These are phyloP conservation scores for Hypomyces rosellus DNA, from an alignment of 2,329 filamentous ascomycete genomes.

Conservation along the genomic window DNA sequence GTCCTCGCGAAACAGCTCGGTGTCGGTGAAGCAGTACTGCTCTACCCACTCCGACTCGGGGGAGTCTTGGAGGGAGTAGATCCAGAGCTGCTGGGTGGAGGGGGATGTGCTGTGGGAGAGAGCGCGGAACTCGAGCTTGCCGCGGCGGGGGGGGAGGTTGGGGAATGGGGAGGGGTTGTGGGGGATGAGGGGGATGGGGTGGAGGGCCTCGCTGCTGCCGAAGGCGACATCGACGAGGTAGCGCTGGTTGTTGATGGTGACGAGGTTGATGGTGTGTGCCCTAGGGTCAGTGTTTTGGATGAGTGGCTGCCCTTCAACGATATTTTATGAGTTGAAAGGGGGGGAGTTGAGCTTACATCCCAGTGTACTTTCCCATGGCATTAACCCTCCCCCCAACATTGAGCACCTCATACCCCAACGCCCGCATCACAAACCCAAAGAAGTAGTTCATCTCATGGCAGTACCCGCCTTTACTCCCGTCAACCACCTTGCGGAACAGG, in stretches of 20 bases:
- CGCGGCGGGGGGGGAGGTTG: conserved; percentile 38
- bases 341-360: neutral
- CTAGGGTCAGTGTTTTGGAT: conserved; percentile 21
- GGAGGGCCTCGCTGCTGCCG: conserved; percentile 38
- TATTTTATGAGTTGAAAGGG: too few species aligned
- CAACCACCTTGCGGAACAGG: conserved; percentile 41
- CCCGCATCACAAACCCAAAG: conserved; percentile 42
- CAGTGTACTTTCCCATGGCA: conserved; percentile 6
- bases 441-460: conserved; percentile 45
- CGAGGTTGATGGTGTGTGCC: conserved; percentile 55
- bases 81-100: conserved; percentile 29
- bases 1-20: conserved; percentile 41
- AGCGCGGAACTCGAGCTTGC: conserved; percentile 35
- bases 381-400: conserved; percentile 41
- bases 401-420: conserved; percentile 44
- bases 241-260: conserved; percentile 41
- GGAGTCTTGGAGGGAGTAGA: conserved; percentile 28
- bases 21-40: conserved; percentile 46
- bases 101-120: conserved; percentile 28
- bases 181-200: conserved; percentile 26
- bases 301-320: neutral
- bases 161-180: conserved; percentile 15
- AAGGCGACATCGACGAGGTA: conserved; percentile 56
- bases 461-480: conserved; percentile 42
- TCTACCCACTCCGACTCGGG: conserved; percentile 36